Conservation (phyloP, 2,329 filamentous ascomycete genomes). For the Exutisphaerella laricina region DNA sequence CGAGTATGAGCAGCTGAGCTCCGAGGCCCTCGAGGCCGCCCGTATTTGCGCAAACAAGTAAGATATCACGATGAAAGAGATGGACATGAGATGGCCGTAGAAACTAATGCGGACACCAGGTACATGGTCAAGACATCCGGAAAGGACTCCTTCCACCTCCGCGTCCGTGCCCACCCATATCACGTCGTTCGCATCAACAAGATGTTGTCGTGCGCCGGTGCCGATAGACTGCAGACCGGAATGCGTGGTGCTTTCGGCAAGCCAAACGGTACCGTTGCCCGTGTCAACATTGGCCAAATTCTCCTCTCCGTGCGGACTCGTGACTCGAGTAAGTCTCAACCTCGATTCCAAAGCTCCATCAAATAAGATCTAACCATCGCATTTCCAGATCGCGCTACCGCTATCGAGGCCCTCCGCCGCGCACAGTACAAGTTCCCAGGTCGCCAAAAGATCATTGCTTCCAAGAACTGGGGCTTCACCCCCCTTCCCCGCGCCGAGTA, state of each 20-base stretch:
- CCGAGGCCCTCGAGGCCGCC: constrained; percentile 98
- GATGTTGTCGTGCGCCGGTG: constrained; percentile 99
- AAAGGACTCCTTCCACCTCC: constrained; percentile 67
- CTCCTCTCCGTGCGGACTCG: constrained; percentile 94
- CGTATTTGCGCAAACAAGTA: constrained; percentile 99
- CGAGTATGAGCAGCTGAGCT: constrained; percentile 99
- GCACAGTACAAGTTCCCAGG: constrained; percentile 99
- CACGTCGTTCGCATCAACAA: constrained; percentile 99
- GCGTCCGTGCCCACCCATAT: constrained; percentile 89
- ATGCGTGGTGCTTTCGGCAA: constrained; percentile 99
- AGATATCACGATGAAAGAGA: constrained; percentile 23
- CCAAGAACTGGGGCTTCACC: constrained; percentile 99
- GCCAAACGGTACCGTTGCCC: constrained; percentile 96
- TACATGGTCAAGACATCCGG: constrained; percentile 64
- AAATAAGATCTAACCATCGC: too few species aligned
- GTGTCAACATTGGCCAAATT: constrained; percentile 99
- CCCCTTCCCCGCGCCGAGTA: constrained; percentile 97
- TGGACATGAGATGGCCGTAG: constrained; percentile 4
- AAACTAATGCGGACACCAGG: constrained; percentile 34
- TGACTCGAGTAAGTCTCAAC: constrained; percentile 77
- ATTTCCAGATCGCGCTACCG: constrained; percentile 69
- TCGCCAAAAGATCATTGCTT: constrained; percentile 99
- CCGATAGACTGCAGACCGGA: constrained; percentile 99
- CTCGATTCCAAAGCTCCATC: too few species aligned
- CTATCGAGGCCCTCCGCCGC: constrained; percentile 97